These are phyloP conservation scores for Ceratobasidium sp. DNA, from an alignment of 1,284 basidiomycete genomes.

Conservation along the genomic window DNA sequence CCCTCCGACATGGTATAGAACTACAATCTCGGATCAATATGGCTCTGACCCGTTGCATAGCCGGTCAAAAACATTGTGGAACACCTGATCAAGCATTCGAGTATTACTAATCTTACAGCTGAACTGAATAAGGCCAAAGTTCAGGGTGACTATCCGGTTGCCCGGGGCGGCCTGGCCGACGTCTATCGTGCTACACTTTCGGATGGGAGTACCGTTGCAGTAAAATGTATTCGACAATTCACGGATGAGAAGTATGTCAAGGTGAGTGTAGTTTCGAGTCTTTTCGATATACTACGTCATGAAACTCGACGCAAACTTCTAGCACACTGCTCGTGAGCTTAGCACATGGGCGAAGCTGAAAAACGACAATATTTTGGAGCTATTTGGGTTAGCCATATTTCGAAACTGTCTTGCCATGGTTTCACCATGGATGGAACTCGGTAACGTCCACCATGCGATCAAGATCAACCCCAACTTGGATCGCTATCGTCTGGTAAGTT, in stretches of 20 bases:
- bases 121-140: not conserved
- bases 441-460: not conserved
- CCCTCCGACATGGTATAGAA: not conserved
- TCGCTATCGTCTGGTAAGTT: not conserved
- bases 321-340: conserved; percentile 13
- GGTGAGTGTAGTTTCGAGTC: not conserved
- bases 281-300: not conserved
- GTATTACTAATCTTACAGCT: not conserved
- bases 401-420: not conserved
- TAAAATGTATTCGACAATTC: not conserved
- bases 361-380: not conserved
- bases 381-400: not conserved
- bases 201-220: not conserved
- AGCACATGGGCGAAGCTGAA: conserved; percentile 1
- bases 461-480: not conserved
- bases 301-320: not conserved
- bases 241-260: not conserved
- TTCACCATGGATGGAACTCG: conserved; percentile 15
- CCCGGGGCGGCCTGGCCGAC: not conserved
- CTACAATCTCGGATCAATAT: not conserved
- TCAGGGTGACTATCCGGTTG: not conserved
- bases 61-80: not conserved
- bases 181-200: not conserved
- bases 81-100: not conserved
- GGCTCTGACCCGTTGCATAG: not conserved